Evolutionary conservation across 129 eudicot genomes (phyloP), one percentile per base, ranked within the genome.

Genomic region (Escallonia herrerae): DNA sequence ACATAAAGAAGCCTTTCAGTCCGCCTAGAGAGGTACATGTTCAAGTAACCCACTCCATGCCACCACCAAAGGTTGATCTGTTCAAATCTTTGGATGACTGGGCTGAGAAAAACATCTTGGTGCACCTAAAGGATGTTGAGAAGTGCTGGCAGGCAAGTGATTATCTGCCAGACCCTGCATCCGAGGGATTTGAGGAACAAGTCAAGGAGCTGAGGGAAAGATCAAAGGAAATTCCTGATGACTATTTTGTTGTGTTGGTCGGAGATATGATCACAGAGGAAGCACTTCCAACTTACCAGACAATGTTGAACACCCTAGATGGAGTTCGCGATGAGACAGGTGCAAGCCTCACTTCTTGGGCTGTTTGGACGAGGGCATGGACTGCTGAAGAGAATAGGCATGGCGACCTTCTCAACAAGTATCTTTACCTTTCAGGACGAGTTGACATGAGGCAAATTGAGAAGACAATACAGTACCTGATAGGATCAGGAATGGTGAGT

Each of bases 401-500:
- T 8, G 60, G 60, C 9, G 60, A 56, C 39, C 60, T 56, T 56
- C 60, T 56, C 60, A 56, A 56, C 15, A 56, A 56, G 60, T 56
- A 56, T 56, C 60, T 56, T 15, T 56, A 56, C 7, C 60, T 56
- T 13, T 56, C 7, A 13, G 60, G 60, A 15, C 60, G 40, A n/a
- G 60, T 56, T 3, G 60, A 56, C 60, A 56, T 56, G 60, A 56
- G 60, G 60, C 60, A 56, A 15, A 56, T 56, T 56, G 60, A 56
- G 60, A 56, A 56, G 60, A 56, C 60, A 15, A 56, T 56, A 3
- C 60, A 56, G 60, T 58, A 58, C 38, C 43, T 58, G 63, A 39
- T 58, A 33, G 63, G 63, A 38, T 58, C 63, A 7, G 63, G 63
- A 58, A 58, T 58, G 63, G 63, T 58, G 40, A 58, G 43, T 33